Base-by-base conservation (phyloP, 1,284 basidiomycete genomes). In the Leccinum solheimii region DNA sequence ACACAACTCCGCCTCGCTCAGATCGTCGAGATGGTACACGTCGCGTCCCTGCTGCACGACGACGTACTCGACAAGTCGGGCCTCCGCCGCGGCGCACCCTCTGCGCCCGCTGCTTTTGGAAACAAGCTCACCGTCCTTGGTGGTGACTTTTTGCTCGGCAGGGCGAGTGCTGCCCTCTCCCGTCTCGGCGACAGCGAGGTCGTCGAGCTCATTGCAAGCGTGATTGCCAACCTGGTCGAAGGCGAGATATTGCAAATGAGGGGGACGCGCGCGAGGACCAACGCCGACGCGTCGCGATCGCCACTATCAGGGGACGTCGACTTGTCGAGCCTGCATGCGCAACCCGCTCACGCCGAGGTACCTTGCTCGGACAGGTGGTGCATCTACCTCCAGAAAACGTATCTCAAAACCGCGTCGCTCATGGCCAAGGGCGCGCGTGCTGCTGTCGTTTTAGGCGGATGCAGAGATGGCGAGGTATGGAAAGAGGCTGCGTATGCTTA, bases 21-120 rank as follows among this genome's bases (percentile, higher is more conserved):
- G 72, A 97, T 99, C 61, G 91, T 95, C 56, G 97, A 99, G 76
- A 98, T 99, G 95, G 95, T 99, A 64, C 96, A 99, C 74, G 94
- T 98, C 65, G 97, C 97, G 32, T 97, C 94, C 1, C 82, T 97
- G 7, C 80, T 99, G 16, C 97, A 99, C 74, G 95, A 99, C 83
- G 93, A 95, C 69, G 95, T 99, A 56, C 90, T 95, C 64, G 97
- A 99, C 80, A 83, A 83, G 62, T 94, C 96, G 0, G 80, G 87
- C 14, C 83, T 95, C 2, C 89, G 97, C 1, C 84, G 97, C 2
- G 90, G 92, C 5, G 85, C 83, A 0, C 86, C 94, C 3, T 93
- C 91, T 13, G 95, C 95, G 0, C 97, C 96, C 0, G 83, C 87
- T 8, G 87, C 87, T 9, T 97, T 97, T 70, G 95, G 94, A n/a